A percentile compares a stretch with the other conserved stretches of the same genome.
phyloP scores from a whole-genome alignment of 2,329 filamentous ascomycete genomes.

The Penicillium sp. region DNA sequence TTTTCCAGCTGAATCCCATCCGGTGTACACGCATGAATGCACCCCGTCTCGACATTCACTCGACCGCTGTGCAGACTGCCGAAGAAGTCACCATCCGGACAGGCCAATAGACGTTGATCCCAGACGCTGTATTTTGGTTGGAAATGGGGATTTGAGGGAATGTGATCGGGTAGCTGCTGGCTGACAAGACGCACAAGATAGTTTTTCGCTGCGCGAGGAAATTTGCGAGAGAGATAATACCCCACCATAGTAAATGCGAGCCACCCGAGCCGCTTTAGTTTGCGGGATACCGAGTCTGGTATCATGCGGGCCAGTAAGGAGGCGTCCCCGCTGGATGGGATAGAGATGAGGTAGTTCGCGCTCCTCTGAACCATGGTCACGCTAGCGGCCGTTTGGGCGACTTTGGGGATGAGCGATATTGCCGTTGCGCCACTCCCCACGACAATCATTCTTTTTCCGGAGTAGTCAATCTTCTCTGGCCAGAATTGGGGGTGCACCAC shows the following conservation, averaged over 20 bases:
- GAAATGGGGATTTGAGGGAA: constrained; percentile 62
- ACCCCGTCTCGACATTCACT: constrained; percentile 54
- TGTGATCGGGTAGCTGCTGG: constrained; percentile 53
- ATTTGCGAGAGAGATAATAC: constrained; percentile 51
- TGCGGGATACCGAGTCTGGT: not conserved
- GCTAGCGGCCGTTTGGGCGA: constrained; percentile 63
- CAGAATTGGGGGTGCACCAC: constrained; percentile 73
- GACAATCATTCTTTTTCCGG: constrained; percentile 66
- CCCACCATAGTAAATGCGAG: constrained; percentile 38
- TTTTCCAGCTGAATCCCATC: constrained; percentile 49
- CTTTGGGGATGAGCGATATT: constrained; percentile 69
- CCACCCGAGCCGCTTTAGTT: constrained; percentile 44
- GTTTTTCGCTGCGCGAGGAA: constrained; percentile 50
- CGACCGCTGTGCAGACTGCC: constrained; percentile 49
- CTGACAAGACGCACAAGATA: constrained; percentile 49
- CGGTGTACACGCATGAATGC: constrained; percentile 49
- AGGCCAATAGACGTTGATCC: constrained; percentile 73
- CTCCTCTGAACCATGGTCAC: constrained; percentile 79
- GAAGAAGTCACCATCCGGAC: constrained; percentile 60
- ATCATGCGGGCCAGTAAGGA: constrained; percentile 5
- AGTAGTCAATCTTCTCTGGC: constrained; percentile 66
- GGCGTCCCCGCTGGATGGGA: constrained; percentile 42
- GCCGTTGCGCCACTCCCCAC: constrained; percentile 78
- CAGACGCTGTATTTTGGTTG: constrained; percentile 64
- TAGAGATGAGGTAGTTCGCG: constrained; percentile 66